A percentile compares a stretch with the other conserved stretches of the same genome.
Evolutionary conservation across 352 stramenopile genomes (phyloP).

Genomic region (Thraustochytrium striatum): DNA sequence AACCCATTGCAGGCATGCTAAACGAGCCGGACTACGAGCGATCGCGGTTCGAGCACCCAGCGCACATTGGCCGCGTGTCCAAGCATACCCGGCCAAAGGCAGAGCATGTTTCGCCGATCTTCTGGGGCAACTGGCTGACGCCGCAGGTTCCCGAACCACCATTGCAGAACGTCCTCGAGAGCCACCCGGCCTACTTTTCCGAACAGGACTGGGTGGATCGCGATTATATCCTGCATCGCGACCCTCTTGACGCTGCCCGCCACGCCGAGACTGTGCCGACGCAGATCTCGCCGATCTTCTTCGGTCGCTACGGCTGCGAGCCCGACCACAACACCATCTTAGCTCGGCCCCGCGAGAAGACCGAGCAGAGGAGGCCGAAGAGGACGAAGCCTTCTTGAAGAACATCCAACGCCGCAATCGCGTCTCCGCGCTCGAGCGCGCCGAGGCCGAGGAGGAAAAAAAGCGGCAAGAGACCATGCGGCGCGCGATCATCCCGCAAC

Average conservation of each 20-base stretch:
- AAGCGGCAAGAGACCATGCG: not conserved
- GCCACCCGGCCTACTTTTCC: not conserved
- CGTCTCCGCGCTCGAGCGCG: not conserved
- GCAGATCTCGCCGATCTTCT: not conserved
- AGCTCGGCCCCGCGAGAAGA: not conserved
- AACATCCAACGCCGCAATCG: not conserved
- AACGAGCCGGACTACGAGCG: not conserved
- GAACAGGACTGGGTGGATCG: conserved; percentile 5
- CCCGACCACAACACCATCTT: not conserved
- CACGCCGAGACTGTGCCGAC: not conserved
- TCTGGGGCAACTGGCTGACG: not conserved
- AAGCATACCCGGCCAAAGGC: conserved; percentile 1
- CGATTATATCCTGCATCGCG: not conserved
- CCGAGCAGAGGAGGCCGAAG: not conserved
- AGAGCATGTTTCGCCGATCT: not conserved
- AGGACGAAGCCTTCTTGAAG: conserved; percentile 7
- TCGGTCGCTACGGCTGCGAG: not conserved
- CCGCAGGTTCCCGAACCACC: not conserved
- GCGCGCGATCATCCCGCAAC: conserved; percentile 5
- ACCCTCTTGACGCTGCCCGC: not conserved
- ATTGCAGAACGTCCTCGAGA: not conserved
- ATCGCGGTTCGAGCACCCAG: not conserved
- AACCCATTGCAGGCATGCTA: not conserved
- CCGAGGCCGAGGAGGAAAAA: not conserved
- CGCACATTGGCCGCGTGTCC: not conserved